A percentile compares a stretch with the other conserved stretches of the same genome.
These are phyloP conservation scores for Phytopythium oedochilum DNA, from an alignment of 352 stramenopile species.

Conservation along the genomic window DNA sequence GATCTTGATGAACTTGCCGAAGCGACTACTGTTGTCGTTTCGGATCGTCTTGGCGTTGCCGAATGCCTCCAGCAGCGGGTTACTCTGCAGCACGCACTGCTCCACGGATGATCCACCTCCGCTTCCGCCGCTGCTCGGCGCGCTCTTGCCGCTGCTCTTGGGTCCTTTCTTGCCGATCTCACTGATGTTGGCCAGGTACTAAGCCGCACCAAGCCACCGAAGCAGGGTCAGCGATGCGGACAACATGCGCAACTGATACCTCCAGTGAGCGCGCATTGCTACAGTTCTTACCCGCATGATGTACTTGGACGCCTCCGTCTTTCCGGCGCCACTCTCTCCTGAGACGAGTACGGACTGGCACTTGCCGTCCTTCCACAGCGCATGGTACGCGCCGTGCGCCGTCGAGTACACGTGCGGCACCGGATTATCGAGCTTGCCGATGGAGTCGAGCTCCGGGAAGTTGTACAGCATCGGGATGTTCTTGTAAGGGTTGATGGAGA, in stretches of 20 bases:
- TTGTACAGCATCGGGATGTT: slow-evolving; percentile 91
- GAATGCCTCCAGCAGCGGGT: slow-evolving; percentile 91
- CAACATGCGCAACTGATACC: not conserved
- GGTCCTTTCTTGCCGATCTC: slow-evolving; percentile 79
- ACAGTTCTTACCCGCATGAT: slow-evolving; percentile 80
- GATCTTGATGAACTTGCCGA: slow-evolving; percentile 97
- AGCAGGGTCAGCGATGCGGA: slow-evolving; percentile 5
- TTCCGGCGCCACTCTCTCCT: slow-evolving; percentile 82
- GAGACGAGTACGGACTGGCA: slow-evolving; percentile 87
- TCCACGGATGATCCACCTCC: slow-evolving; percentile 66
- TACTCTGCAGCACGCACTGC: slow-evolving; percentile 91
- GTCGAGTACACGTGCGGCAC: slow-evolving; percentile 86
- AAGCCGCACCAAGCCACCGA: slow-evolving; percentile 1
- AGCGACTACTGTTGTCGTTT: slow-evolving; percentile 96
- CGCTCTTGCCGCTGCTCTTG: slow-evolving; percentile 58
- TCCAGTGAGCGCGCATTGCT: not conserved
- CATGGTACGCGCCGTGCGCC: slow-evolving; percentile 77
- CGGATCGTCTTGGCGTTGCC: slow-evolving; percentile 93
- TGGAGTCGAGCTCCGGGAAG: slow-evolving; percentile 84
- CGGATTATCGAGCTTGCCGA: slow-evolving; percentile 82
- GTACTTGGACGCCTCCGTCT: slow-evolving; percentile 90
- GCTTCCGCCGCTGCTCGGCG: slow-evolving; percentile 29
- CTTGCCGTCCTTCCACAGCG: slow-evolving; percentile 70
- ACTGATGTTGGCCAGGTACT: slow-evolving; percentile 89
- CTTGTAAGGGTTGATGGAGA: slow-evolving; percentile 97